A percentile compares a stretch with the other conserved stretches of the same genome.
Conservation (phyloP, 768 basidiomycete species). For the Collybia sp. region DNA sequence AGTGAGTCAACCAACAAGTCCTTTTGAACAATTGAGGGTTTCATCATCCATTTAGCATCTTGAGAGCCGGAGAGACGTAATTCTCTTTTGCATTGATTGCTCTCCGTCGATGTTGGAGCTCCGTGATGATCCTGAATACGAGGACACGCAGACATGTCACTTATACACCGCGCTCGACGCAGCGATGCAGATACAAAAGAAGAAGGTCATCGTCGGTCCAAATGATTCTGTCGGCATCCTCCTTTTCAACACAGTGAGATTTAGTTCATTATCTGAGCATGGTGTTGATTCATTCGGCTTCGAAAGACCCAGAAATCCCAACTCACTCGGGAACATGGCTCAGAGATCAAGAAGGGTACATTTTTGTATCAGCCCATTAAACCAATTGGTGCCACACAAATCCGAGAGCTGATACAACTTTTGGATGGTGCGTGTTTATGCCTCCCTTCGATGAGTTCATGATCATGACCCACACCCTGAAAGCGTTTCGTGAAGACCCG, state of each 20-base stretch:
- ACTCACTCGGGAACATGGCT: conserved; percentile 30
- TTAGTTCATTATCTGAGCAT: conserved; percentile 2
- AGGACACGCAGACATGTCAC: conserved; percentile 69
- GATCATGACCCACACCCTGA: not conserved
- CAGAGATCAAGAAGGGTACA: conserved; percentile 67
- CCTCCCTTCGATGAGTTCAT: not conserved
- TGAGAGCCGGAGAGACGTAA: conserved; percentile 78
- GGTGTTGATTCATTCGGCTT: conserved; percentile 1
- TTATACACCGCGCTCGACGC: conserved; percentile 76
- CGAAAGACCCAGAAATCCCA: conserved; percentile 38
- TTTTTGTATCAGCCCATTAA: conserved; percentile 74
- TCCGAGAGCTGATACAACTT: conserved; percentile 73
- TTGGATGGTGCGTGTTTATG: conserved; percentile 57
- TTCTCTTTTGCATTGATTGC: conserved; percentile 95
- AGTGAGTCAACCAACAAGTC: conserved; percentile 27
- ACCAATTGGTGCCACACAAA: conserved; percentile 74
- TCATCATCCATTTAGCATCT: conserved; percentile 39
- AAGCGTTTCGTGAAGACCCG: conserved; percentile 67
- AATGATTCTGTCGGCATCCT: conserved; percentile 88
- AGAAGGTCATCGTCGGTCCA: conserved; percentile 84
- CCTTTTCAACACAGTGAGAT: conserved; percentile 86
- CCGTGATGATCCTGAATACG: conserved; percentile 57
- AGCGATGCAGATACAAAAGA: conserved; percentile 84
- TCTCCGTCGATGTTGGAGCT: conserved; percentile 84
- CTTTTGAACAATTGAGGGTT: not conserved